Evolutionary conservation across 352 stramenopile species (phyloP).

Genomic region (Ophiocytium majus): DNA sequence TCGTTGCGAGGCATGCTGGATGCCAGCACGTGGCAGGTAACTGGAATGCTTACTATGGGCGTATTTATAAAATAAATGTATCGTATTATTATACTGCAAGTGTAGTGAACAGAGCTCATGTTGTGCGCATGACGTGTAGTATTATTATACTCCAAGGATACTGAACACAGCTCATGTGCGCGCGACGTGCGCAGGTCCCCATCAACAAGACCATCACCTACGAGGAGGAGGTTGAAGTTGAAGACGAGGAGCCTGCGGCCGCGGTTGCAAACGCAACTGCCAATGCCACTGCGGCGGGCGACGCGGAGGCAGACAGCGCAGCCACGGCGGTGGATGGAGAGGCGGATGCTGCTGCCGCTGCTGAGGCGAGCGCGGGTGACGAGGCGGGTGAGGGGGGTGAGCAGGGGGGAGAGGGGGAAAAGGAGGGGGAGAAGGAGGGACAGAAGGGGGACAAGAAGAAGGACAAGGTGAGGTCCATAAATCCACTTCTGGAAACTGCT

Average conservation of each 20-base stretch:
- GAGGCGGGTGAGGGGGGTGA: constrained; percentile 42
- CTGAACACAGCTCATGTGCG: no score
- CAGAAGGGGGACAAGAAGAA: constrained; percentile 63
- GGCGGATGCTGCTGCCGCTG: background rate
- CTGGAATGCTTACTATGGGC: no score
- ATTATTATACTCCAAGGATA: no score
- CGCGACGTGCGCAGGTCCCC: no score
- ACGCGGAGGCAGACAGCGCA: background rate
- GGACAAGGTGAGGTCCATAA: constrained; percentile 37
- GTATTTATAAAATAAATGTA: no score
- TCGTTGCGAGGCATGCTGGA: no score
- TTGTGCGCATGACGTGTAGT: no score
- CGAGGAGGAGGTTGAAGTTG: constrained; percentile 39
- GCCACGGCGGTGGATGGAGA: background rate
- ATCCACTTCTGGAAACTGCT: no score
- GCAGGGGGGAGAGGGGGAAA: constrained; percentile 66
- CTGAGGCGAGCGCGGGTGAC: background rate
- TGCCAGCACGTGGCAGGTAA: no score
- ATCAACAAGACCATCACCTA: constrained; percentile 39
- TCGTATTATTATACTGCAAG: no score
- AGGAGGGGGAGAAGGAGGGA: constrained; percentile 67
- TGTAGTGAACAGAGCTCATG: no score
- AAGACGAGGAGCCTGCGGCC: constrained; percentile 33
- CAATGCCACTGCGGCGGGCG: background rate
- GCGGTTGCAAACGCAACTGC: background rate